Base-by-base conservation (phyloP, 169 alveolate species). In the Theileria annulata region DNA sequence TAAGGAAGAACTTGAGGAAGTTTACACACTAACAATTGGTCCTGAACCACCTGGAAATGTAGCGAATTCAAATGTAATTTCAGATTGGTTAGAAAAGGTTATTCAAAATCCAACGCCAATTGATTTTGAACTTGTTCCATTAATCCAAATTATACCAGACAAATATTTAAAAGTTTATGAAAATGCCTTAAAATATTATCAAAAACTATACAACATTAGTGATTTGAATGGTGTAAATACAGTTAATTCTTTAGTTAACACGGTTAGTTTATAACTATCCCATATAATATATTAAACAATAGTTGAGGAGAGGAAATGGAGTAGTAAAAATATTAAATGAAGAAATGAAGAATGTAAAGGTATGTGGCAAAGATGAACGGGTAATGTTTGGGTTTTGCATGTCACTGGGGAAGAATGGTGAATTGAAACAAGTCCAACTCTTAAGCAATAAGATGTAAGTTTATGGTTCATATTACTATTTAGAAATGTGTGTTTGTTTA, bases 21-120 rank as follows among this genome's bases (percentile, higher is more conserved):
- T 77, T 21, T 59, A 47, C 42, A 79, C 79, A 21, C 77, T 67
- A 68, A 76, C 90, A 10, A 71, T 83, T n/a, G 90, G 90, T n/a
- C 90, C 90, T 23, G 90, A 83, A 35, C 90, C 90, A 30, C 21
- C 72, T 23, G 58, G 60, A 21, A 62, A 75, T 47, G 23, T 49
- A 13, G 13, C 71, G 62, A 27, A 68, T 30, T 69, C 79, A n/a
- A 72, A 71, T 1, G 82, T 51, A n/a, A 49, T 83, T 35, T 75
- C 74, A 48, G 81, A 83, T 8, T 83, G 90, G 90, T 60, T 76
- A n/a, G 56, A 21, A 54, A 37, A 69, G 23, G 86, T 83, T 9
- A 62, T 68, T 3, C n/a, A 23, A 21, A 83, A 83, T 56, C 90
- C 90, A 1, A 84, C 79, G 1, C 90, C 90, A 9, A 83, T 83